Conservation (phyloP, 2,329 filamentous ascomycete species). For the Cercospora sojina region DNA sequence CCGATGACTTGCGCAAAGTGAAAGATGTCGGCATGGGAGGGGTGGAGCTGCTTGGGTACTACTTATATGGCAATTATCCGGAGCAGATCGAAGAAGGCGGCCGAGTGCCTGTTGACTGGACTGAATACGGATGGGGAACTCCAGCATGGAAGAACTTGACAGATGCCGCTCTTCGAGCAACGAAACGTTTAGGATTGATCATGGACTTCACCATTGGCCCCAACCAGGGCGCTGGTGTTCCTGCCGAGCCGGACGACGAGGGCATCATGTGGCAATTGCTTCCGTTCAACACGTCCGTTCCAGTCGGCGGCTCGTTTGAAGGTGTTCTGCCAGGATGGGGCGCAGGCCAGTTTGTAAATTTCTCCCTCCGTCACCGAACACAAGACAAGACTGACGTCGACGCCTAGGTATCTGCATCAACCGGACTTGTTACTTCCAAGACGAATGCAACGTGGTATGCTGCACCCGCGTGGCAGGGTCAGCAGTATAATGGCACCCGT, state of each 20-base stretch:
- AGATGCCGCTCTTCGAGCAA: conserved; percentile 39
- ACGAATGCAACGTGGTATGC: conserved; percentile 17
- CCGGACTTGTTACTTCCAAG: conserved; percentile 17
- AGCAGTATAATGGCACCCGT: conserved; percentile 28
- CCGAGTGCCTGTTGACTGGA: conserved; percentile 39
- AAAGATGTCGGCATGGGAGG: conserved; percentile 41
- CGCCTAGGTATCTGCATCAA: conserved; percentile 18
- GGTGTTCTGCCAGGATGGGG: conserved; percentile 44
- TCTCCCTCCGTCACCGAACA: conserved; percentile 22
- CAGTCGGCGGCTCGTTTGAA: conserved; percentile 34
- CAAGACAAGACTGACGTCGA: conserved; percentile 6
- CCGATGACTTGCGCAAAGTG: conserved; percentile 37
- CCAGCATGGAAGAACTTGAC: conserved; percentile 37
- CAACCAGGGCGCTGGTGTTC: conserved; percentile 51
- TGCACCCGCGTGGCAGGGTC: conserved; percentile 18
- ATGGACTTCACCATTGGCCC: conserved; percentile 52
- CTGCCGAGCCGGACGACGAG: conserved; percentile 37
- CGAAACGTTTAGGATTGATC: conserved; percentile 39
- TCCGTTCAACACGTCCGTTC: conserved; percentile 35
- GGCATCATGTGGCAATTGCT: conserved; percentile 41
- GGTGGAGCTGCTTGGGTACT: conserved; percentile 44
- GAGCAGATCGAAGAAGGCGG: conserved; percentile 24
- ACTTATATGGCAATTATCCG: conserved; percentile 40
- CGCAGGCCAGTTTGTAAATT: conserved; percentile 33
- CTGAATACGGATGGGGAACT: conserved; percentile 44